Evolutionary conservation across 2,329 filamentous ascomycete species (phyloP).

Genomic region (Stemphylium beticola): DNA sequence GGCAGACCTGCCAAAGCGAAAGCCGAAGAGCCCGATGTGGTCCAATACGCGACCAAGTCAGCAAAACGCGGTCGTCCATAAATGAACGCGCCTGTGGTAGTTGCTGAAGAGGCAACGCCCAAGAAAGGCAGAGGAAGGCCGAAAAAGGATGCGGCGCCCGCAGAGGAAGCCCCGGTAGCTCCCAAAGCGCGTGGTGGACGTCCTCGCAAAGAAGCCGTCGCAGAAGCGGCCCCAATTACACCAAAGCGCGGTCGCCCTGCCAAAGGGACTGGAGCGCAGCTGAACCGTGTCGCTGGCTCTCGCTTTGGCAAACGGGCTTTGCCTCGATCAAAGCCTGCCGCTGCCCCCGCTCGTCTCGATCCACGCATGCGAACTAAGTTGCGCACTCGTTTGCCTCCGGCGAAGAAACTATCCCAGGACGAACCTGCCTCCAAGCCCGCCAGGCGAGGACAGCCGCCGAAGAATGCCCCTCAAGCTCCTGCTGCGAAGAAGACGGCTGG

Average conservation of each 20-base stretch:
- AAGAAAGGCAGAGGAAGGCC: conserved; percentile 19
- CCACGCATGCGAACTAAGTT: conserved; percentile 29
- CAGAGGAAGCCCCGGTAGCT: background rate
- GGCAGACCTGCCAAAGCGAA: conserved; percentile 26
- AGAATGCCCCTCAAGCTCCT: conserved; percentile 11
- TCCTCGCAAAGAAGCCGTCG: conserved; percentile 6
- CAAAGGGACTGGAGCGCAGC: conserved; percentile 13
- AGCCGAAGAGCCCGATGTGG: conserved; percentile 9
- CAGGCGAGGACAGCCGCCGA: conserved; percentile 28
- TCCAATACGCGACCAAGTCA: conserved; percentile 11
- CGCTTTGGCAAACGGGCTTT: conserved; percentile 30
- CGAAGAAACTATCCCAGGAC: conserved; percentile 14
- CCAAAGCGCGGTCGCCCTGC: conserved; percentile 25
- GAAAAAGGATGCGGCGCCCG: conserved; percentile 2
- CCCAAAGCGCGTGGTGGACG: conserved; percentile 23
- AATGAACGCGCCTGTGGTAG: conserved; percentile 5
- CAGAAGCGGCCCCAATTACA: conserved; percentile 5
- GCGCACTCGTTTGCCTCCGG: conserved; percentile 25
- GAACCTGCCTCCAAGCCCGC: conserved; percentile 9
- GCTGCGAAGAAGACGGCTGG: conserved; percentile 18
- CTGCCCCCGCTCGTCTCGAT: conserved; percentile 20
- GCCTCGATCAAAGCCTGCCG: conserved; percentile 13
- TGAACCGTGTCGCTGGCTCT: conserved; percentile 25
- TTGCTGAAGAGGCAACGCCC: conserved; percentile 6
- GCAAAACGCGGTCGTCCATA: conserved; percentile 24